Conservation (phyloP, 2,329 filamentous ascomycete species). For the Furcasterigmium sp. region DNA sequence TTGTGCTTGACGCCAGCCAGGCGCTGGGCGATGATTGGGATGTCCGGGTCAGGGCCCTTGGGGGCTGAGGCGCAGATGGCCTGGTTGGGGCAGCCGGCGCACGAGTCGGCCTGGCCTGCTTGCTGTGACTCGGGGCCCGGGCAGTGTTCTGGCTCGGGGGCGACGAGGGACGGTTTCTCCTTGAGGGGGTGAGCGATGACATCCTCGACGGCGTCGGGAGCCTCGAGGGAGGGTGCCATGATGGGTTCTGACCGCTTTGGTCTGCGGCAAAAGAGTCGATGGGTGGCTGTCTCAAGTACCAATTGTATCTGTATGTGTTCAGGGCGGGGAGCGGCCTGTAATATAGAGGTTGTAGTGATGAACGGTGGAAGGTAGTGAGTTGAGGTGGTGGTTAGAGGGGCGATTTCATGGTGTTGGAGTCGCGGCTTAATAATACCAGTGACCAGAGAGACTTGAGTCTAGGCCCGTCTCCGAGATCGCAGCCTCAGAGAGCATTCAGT, state of each 20-base stretch:
- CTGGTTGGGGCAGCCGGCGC: conserved; percentile 94
- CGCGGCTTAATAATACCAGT: not conserved
- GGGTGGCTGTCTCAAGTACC: too few species aligned
- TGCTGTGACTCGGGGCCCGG: conserved; percentile 79
- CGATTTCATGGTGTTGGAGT: not conserved
- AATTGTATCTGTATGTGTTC: too few species aligned
- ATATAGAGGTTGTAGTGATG: not conserved
- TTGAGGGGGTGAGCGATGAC: conserved; percentile 74
- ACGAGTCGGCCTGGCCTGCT: conserved; percentile 71
- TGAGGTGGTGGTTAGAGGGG: not conserved
- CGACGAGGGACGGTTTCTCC: conserved; percentile 76
- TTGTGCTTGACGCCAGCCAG: conserved; percentile 83
- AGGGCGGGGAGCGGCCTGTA: too few species aligned
- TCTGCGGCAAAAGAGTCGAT: too few species aligned
- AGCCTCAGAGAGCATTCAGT: too few species aligned
- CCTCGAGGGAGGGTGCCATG: conserved; percentile 82
- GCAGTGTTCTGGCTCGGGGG: conserved; percentile 94
- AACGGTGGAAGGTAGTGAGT: conserved; percentile 3
- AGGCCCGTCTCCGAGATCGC: conserved; percentile 8
- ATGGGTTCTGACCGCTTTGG: conserved; percentile 8
- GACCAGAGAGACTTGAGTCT: not conserved
- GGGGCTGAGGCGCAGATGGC: conserved; percentile 89
- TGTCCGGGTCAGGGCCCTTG: conserved; percentile 93
- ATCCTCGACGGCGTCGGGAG: conserved; percentile 59
- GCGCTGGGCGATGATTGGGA: conserved; percentile 79